Conservation (phyloP, 805 yeast species). For the Ogataea salicorniae region DNA sequence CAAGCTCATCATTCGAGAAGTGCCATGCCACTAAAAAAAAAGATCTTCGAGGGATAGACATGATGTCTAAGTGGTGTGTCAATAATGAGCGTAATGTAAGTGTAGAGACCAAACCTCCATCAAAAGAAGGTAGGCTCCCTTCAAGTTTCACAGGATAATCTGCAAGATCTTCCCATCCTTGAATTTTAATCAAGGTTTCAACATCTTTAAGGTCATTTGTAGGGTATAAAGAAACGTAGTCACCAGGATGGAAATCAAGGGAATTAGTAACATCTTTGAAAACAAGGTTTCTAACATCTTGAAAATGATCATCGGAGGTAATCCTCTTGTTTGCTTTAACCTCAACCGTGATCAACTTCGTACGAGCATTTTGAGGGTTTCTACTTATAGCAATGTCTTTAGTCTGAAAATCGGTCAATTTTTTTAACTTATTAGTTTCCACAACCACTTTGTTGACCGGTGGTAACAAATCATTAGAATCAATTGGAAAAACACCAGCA, state of each 20-base stretch:
- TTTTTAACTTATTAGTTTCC: constrained; percentile 25
- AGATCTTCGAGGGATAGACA: constrained; percentile 76
- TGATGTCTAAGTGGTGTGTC: constrained; percentile 76
- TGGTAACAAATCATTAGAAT: constrained; percentile 33
- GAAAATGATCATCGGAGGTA: constrained; percentile 73
- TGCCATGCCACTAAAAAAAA: constrained; percentile 73
- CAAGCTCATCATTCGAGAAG: constrained; percentile 71
- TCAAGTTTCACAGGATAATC: constrained; percentile 47
- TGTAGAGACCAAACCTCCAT: constrained; percentile 57
- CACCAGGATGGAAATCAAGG: constrained; percentile 64
- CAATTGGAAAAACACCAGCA: constrained; percentile 24
- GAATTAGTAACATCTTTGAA: constrained; percentile 31
- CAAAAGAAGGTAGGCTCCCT: constrained; percentile 34
- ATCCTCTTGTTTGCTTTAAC: constrained; percentile 52
- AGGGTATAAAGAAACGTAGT: constrained; percentile 74
- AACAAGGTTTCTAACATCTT: constrained; percentile 71
- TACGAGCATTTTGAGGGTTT: constrained; percentile 2
- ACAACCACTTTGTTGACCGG: constrained; percentile 32
- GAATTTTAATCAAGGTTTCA: constrained; percentile 56
- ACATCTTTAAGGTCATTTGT: constrained; percentile 62
- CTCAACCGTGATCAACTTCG: constrained; percentile 34
- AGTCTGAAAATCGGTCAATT: constrained; percentile 25
- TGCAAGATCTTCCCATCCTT: constrained; percentile 69
- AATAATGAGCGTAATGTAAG: constrained; percentile 69
- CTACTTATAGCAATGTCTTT: constrained; percentile 29